Conservation (phyloP, 306 rosid species). For the Hippophae gyantsensis region DNA sequence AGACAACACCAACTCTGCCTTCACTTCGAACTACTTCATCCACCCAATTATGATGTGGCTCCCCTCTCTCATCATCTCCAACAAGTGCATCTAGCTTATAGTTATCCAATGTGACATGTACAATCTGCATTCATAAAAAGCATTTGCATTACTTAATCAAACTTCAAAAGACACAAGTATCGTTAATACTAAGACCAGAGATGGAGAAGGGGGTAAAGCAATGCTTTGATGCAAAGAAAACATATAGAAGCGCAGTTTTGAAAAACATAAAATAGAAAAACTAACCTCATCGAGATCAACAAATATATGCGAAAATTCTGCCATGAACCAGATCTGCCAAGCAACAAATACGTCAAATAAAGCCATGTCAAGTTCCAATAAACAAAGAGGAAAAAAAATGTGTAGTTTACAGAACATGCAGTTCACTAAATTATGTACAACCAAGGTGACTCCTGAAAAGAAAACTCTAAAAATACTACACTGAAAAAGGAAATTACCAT, state of each 20-base stretch:
- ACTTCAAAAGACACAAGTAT: neutral
- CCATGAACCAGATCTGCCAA: constrained; percentile 89
- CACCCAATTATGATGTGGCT: constrained; percentile 87
- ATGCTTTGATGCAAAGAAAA: too few species aligned
- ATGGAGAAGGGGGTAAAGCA: neutral
- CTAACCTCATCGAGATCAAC: constrained; percentile 77
- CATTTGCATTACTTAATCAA: neutral
- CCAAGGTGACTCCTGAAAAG: neutral
- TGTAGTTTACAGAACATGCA: neutral
- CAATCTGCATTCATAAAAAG: constrained; percentile 47
- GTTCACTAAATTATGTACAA: neutral
- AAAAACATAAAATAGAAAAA: neutral
- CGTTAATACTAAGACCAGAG: neutral
- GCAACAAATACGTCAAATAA: constrained; percentile 21
- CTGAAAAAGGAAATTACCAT: constrained; percentile 44
- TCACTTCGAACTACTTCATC: constrained; percentile 86
- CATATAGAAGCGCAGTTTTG: too few species aligned
- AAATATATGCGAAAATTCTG: constrained; percentile 70
- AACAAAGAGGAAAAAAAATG: neutral
- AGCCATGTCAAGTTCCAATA: neutral
- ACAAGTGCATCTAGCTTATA: constrained; percentile 32
- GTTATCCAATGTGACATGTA: constrained; percentile 59
- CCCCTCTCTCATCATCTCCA: constrained; percentile 43
- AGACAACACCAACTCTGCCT: constrained; percentile 47
- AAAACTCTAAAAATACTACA: neutral